phyloP scores from a whole-genome alignment of 306 rosid species.

The Corylus avellana region DNA sequence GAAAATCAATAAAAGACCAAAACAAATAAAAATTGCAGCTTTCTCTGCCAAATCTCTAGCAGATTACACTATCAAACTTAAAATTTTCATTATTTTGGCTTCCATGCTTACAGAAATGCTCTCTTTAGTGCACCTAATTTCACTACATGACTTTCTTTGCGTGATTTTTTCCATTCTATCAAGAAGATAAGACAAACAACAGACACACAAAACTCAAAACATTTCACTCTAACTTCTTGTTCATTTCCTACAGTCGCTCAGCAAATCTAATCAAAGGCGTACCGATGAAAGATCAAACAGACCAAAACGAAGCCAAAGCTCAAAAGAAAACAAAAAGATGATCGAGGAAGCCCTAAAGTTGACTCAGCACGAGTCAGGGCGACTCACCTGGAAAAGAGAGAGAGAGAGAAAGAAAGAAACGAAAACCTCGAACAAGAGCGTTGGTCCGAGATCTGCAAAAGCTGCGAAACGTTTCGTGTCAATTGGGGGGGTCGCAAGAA shows the following conservation, averaged over 20 bases:
- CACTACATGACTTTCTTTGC: not conserved
- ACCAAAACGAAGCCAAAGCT: not conserved
- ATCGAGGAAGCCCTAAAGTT: constrained; percentile 32
- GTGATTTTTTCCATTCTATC: not conserved
- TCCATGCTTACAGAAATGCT: not conserved
- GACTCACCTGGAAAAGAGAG: constrained; percentile 37
- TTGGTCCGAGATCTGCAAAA: constrained; percentile 28
- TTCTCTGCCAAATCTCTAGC: not conserved
- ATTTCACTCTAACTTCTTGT: not conserved
- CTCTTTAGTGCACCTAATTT: not conserved
- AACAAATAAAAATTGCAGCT: constrained; percentile 5
- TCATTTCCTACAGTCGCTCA: not conserved
- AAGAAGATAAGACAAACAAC: not conserved
- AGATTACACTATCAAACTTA: not conserved
- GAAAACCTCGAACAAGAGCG: constrained; percentile 22
- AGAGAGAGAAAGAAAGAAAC: not conserved
- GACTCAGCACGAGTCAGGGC: constrained; percentile 28
- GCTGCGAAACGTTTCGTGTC: not conserved
- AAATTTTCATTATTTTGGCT: too few species aligned
- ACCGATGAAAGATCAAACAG: constrained; percentile 17
- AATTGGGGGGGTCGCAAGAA: not conserved
- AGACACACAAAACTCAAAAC: not conserved
- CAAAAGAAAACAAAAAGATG: constrained; percentile 2
- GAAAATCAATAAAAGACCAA: constrained; percentile 29
- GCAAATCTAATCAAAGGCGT: constrained; percentile 10